phyloP scores from a whole-genome alignment of 2,329 filamentous ascomycete species.

The Coleophoma cylindrospora region DNA sequence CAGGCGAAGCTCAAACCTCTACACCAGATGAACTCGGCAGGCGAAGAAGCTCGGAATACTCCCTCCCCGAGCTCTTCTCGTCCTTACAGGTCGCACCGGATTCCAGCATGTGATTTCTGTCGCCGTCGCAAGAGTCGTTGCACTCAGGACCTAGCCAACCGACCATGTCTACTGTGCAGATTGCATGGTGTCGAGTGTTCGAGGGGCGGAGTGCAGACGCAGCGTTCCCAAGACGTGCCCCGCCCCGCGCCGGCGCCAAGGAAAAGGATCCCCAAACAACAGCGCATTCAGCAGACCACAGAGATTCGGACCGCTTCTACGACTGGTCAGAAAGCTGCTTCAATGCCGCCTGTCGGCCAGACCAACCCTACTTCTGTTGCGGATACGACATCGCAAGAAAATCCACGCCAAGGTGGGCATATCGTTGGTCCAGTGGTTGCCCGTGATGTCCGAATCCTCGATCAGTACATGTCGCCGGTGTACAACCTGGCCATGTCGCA shows the following conservation, averaged over 20 bases:
- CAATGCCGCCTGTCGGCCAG: neutral
- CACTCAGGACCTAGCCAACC: conserved; percentile 47
- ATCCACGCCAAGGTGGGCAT: conserved; percentile 28
- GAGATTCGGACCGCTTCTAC: neutral
- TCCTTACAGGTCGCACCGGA: conserved; percentile 57
- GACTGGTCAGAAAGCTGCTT: neutral
- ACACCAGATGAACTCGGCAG: neutral
- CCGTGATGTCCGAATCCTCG: conserved; percentile 54
- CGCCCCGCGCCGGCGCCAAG: neutral
- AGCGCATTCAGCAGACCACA: neutral
- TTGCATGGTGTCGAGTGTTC: conserved; percentile 50
- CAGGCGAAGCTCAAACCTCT: too few relatives aligned
- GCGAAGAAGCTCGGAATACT: neutral
- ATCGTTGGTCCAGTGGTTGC: conserved; percentile 56
- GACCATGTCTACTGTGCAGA: conserved; percentile 51
- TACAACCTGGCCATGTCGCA: conserved; percentile 26
- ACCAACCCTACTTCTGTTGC: neutral
- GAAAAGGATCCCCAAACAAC: neutral
- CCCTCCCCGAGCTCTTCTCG: conserved; percentile 22
- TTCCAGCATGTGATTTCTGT: conserved; percentile 55
- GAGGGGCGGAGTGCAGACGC: conserved; percentile 5
- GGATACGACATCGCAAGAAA: conserved; percentile 2
- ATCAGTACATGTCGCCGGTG: conserved; percentile 48
- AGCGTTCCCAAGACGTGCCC: neutral
- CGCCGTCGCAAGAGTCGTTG: conserved; percentile 57